These are phyloP conservation scores for Lathyrus oleraceus DNA, from an alignment of 306 rosid genomes.

Conservation along the genomic window DNA sequence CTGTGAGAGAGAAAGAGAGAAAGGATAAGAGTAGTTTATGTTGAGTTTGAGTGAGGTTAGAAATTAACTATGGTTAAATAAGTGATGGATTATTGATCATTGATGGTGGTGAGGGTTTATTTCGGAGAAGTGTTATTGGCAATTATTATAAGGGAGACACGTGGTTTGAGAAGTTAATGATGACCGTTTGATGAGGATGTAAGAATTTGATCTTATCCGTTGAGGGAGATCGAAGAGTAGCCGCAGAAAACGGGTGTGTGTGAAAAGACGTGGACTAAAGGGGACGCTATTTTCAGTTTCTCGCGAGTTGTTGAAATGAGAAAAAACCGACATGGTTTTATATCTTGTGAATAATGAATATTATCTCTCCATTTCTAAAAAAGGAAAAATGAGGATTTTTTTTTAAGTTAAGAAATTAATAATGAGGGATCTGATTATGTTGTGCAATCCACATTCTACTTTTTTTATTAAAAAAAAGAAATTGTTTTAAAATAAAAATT, in stretches of 20 bases:
- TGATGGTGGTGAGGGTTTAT: neutral
- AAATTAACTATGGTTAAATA: constrained; percentile 68
- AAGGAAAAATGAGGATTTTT: no score
- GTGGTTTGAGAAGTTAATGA: constrained; percentile 24
- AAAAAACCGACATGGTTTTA: no score
- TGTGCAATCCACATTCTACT: no score
- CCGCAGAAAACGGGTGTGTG: constrained; percentile 74
- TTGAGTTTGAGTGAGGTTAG: constrained; percentile 49
- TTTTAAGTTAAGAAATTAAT: no score
- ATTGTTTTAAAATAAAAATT: no score
- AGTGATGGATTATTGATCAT: constrained; percentile 27
- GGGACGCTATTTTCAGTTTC: no score
- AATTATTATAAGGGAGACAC: constrained; percentile 42
- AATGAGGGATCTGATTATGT: no score
- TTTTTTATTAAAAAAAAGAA: no score
- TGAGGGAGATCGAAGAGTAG: constrained; percentile 47
- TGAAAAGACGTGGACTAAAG: constrained; percentile 37
- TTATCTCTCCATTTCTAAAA: no score
- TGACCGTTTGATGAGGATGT: constrained; percentile 46
- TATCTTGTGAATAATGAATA: no score
- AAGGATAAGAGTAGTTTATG: constrained; percentile 48
- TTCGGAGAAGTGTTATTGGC: neutral
- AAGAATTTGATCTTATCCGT: constrained; percentile 66
- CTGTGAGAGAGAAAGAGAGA: constrained; percentile 9
- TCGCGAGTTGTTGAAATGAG: no score